A percentile compares a stretch with the other conserved stretches of the same genome.
Evolutionary conservation across 331 rosid genomes (phyloP).

Genomic region (Pyrus hybrid): DNA sequence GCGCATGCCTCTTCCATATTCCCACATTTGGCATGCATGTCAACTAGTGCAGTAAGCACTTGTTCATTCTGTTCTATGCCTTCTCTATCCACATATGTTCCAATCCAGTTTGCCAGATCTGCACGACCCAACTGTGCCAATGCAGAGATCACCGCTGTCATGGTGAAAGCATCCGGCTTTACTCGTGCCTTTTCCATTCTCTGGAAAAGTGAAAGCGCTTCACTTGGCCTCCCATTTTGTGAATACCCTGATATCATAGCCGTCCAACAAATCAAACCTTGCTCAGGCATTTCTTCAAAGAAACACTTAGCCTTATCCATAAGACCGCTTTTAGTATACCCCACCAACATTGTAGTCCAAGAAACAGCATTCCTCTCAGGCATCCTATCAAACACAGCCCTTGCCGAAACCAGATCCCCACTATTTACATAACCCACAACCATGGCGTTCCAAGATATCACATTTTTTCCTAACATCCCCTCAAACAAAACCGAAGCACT

Average conservation of each 20-base stretch:
- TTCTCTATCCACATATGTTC: background rate
- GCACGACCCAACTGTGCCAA: constrained; percentile 12
- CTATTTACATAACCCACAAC: constrained; percentile 19
- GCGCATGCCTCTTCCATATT: constrained; percentile 8
- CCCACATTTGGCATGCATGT: constrained; percentile 27
- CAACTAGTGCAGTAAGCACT: constrained; percentile 17
- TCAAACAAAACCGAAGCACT: background rate
- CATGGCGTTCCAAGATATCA: constrained; percentile 19
- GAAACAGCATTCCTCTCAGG: constrained; percentile 10
- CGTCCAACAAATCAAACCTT: constrained; percentile 18
- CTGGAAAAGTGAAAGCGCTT: constrained; percentile 2
- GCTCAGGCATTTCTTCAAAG: constrained; percentile 14
- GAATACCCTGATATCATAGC: constrained; percentile 14
- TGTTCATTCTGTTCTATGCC: constrained; percentile 9
- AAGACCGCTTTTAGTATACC: constrained; percentile 7
- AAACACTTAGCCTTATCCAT: background rate
- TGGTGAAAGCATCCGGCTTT: constrained; percentile 14
- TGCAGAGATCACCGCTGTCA: constrained; percentile 22
- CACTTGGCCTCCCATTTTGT: constrained; percentile 14
- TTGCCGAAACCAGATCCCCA: constrained; percentile 10
- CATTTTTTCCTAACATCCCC: background rate
- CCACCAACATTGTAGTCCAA: constrained; percentile 16
- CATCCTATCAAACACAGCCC: constrained; percentile 13
- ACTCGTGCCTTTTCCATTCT: background rate
- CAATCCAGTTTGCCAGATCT: constrained; percentile 11